Evolutionary conservation across 371 early-diverging fungal species (phyloP), one percentile per base, ranked within the genome.

Genomic region (Capniomyces stellatus): DNA sequence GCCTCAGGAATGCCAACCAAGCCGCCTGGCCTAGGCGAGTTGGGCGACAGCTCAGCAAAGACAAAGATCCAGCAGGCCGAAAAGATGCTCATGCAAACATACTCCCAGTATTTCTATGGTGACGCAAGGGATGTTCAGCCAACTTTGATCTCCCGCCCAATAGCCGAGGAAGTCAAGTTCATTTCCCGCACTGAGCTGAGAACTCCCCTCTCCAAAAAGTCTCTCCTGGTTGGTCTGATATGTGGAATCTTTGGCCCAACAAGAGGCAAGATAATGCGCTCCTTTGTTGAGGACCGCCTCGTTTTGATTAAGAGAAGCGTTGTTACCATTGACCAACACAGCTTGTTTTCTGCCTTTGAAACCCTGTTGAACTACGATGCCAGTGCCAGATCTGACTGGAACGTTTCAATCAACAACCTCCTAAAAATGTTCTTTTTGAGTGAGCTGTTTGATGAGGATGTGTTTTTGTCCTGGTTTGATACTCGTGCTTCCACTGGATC

Each of bases 361-460:
- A 29, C 49, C 4, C 28, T 49, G n/a, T 27, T 29, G 21, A 3
- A n/a, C 28, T 27, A n/a, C 30, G 49, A 46, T 23, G 28, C 10
- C 28, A 8, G n/a, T 49, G 28, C 30, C 4, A n/a, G n/a, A n/a
- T n/a, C n/a, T n/a, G n/a, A n/a, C n/a, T 49, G 49, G 49, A 3
- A 21, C 28, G 4, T 10, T 4, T 27, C 28, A 18, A 49, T 49
- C n/a, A 29, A 25, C 19, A 49, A 49, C 30, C 18, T 49, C 10
- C 28, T 49, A 29, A 28, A 29, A 27, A 30, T 27, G 3, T 49
- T 27, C 10, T 49, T 27, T 49, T 10, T 29, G 6, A 10, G n/a
- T 22, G 49, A 49, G 21, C n/a, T 49, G 3, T n/a, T 49, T 49
- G 49, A 49, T 8, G 49, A 49, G 28, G 49, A 49, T 49, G 2